Percentiles rank a stretch among this genome's conserved stretches.
Conservation (phyloP, 257 asterid genomes). For the Mentha longifolia region DNA sequence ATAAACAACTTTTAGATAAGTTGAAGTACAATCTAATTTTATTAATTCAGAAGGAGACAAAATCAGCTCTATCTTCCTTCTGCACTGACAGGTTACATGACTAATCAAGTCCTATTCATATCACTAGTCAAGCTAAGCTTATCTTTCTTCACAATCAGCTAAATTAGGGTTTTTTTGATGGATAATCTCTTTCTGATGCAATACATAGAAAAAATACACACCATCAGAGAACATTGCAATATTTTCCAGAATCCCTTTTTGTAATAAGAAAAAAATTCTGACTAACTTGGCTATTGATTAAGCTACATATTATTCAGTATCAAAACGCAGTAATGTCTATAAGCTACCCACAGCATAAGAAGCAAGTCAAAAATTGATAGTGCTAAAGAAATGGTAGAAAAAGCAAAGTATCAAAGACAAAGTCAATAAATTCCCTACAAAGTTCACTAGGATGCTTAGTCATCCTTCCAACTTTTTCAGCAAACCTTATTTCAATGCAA, state of each 20-base stretch:
- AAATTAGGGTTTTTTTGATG: not conserved
- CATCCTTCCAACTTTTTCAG: not conserved
- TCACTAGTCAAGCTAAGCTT: not conserved
- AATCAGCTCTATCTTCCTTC: not conserved
- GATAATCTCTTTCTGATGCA: not conserved
- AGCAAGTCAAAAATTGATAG: slow-evolving; percentile 19
- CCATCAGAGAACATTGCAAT: not conserved
- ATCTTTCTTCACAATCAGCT: not conserved
- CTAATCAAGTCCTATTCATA: not conserved
- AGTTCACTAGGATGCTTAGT: not conserved
- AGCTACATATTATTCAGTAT: slow-evolving; percentile 12
- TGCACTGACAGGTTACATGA: not conserved
- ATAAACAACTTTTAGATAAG: not conserved
- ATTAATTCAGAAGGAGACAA: not conserved
- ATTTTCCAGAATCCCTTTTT: slow-evolving; percentile 4
- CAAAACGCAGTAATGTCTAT: not conserved
- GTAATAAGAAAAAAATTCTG: slow-evolving; percentile 17
- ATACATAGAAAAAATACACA: not conserved
- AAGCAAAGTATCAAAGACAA: not conserved
- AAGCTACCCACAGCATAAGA: slow-evolving; percentile 2
- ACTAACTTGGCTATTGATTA: not conserved
- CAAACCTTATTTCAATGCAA: not conserved
- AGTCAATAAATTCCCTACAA: not conserved
- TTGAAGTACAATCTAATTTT: not conserved
- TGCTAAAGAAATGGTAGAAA: slow-evolving; percentile 16